Base-by-base conservation (phyloP, 148 eudicot species). In the Rhododendron williamsianum region DNA sequence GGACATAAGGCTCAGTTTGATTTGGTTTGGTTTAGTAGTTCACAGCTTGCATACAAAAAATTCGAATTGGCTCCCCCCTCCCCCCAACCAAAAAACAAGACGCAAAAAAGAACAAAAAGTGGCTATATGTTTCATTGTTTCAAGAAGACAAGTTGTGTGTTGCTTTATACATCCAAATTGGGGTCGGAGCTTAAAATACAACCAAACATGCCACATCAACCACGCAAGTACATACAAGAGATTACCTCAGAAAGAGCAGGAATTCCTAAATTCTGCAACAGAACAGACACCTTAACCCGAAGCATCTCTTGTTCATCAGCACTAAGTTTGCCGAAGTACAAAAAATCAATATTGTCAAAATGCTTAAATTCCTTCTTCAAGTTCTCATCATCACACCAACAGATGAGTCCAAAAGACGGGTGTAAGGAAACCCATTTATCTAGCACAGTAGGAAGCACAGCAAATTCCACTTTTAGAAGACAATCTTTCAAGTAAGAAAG, bases 371-470 rank as follows among this genome's bases (percentile, higher is more conserved):
- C 95, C 89, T 93, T 92, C 92, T 89, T 91, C 67, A 97, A 88
- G 15, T 83, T 86, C 85, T 95, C 93, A 88, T 97, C 94, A 90
- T 95, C 94, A 87, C 90, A 92, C 99, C 99, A 97, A 88, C 99
- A 97, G 6, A 95, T 87, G 65, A 97, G 92, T 83, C 98, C 98
- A 92, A 88, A 94, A 4, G 95, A 95, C 76, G 95, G 83, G 84
- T 95, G 94, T 77, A 97, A 85, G 51, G 98, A 97, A 84, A 97
- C 93, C 99, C 99, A 97, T 93, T 92, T 95, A 92, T 97, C 98
- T 83, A 91, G 90, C 79, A 84, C 80, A 60, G 98, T 92, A 69
- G 99, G 99, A 87, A 97, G 96, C 78, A 97, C 91, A 9, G 89
- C 78, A 76, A 76, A 93, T 58, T 95, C 94, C 83, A 88, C 82